Conservation (phyloP, 305 asterid species). For the Ajuga reptans region DNA sequence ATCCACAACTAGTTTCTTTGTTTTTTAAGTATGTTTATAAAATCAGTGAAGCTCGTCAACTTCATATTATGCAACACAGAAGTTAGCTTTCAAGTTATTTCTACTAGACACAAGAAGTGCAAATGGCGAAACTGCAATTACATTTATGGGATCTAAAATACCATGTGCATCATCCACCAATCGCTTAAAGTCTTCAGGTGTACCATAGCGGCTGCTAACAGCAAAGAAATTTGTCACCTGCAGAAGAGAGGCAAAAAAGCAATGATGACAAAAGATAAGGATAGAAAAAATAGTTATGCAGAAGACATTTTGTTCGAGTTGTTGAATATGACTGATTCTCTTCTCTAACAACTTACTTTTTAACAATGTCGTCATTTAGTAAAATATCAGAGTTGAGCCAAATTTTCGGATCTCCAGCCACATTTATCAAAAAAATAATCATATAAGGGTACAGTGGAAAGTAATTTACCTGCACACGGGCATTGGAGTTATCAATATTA, state of each 20-base stretch:
- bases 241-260: constrained; percentile 14
- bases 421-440: too few species aligned
- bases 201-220: constrained; percentile 93
- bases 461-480: too few species aligned
- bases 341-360: too few species aligned
- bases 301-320: background rate
- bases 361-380: background rate
- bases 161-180: constrained; percentile 99
- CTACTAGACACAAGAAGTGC: constrained; percentile 16
- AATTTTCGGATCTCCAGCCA: background rate
- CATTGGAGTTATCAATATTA: background rate
- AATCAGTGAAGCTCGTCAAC: constrained; percentile 12
- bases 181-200: constrained; percentile 93
- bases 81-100: constrained; percentile 14
- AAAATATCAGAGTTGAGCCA: background rate
- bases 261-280: constrained; percentile 9
- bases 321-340: background rate
- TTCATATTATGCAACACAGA: background rate
- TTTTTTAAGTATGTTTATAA: background rate
- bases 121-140: background rate
- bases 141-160: constrained; percentile 25
- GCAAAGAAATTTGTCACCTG: constrained; percentile 93
- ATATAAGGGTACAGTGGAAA: background rate
- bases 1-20: constrained; percentile 1
- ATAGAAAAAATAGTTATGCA: background rate